Evolutionary conservation across 2,329 filamentous ascomycete genomes (phyloP).

Genomic region (Hypoxylon sp.): DNA sequence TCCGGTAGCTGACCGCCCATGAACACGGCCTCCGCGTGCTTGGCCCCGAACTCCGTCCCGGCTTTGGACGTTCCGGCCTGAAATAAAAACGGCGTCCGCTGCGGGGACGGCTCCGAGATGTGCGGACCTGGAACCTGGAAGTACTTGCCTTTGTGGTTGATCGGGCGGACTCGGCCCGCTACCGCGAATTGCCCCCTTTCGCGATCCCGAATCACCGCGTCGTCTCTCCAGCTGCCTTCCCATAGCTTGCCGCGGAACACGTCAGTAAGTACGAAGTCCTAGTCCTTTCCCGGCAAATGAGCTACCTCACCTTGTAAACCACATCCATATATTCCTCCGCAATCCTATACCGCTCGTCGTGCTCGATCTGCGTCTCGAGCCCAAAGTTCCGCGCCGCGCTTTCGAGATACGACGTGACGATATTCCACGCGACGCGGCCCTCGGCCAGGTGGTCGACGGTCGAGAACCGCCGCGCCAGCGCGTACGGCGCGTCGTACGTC

Average conservation of each 20-base stretch:
- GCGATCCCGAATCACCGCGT: constrained; percentile 65
- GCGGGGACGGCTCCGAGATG: constrained; percentile 66
- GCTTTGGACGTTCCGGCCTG: constrained; percentile 70
- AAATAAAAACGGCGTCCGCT: constrained; percentile 67
- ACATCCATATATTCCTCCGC: constrained; percentile 72
- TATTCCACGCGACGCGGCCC: constrained; percentile 74
- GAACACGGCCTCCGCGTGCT: constrained; percentile 70
- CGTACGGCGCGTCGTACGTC: constrained; percentile 70
- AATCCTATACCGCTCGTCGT: constrained; percentile 70
- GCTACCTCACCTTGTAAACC: constrained; percentile 63
- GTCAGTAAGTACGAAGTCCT: constrained; percentile 30
- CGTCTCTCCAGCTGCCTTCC: constrained; percentile 67
- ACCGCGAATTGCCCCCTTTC: constrained; percentile 68
- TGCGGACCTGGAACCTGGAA: constrained; percentile 59
- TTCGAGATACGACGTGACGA: constrained; percentile 63
- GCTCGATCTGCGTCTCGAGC: constrained; percentile 65
- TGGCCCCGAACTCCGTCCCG: constrained; percentile 66
- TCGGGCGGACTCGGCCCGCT: constrained; percentile 67
- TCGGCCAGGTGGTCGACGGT: constrained; percentile 71
- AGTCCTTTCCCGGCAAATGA: neutral
- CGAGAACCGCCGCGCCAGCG: constrained; percentile 70
- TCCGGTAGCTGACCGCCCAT: constrained; percentile 64
- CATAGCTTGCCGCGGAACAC: constrained; percentile 54
- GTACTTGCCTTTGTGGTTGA: constrained; percentile 70
- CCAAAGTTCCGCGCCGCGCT: constrained; percentile 72